Percentiles rank a stretch among this genome's conserved stretches.
These are phyloP conservation scores for Starmerella geochares DNA, from an alignment of 805 yeast genomes.

Conservation along the genomic window DNA sequence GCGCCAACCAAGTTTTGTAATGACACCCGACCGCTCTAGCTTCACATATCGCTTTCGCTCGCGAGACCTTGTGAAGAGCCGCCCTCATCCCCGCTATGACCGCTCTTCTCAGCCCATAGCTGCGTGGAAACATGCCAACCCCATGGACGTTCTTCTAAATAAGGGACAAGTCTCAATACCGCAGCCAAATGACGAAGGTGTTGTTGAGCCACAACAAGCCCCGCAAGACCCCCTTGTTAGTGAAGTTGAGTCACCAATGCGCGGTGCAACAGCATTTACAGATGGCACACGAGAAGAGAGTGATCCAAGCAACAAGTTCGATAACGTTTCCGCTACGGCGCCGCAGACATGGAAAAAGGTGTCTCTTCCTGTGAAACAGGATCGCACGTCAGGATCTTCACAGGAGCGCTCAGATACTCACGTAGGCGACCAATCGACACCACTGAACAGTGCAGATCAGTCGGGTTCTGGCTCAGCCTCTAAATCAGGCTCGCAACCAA, in stretches of 20 bases:
- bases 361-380: constrained; percentile 17
- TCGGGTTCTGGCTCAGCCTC: background rate
- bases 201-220: background rate
- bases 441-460: background rate
- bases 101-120: constrained; percentile 19
- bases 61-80: constrained; percentile 17
- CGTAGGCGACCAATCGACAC: background rate
- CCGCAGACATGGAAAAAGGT: constrained; percentile 15
- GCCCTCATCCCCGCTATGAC: constrained; percentile 16
- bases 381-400: constrained; percentile 2
- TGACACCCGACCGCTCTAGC: constrained; percentile 23
- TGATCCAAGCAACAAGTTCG: no score
- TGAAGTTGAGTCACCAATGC: no score
- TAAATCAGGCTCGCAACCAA: background rate
- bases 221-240: no score
- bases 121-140: constrained; percentile 18
- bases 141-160: constrained; percentile 17
- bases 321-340: no score
- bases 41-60: constrained; percentile 14
- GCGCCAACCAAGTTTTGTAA: constrained; percentile 22
- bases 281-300: no score
- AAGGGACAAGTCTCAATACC: constrained; percentile 6
- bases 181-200: background rate
- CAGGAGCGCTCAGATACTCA: background rate
- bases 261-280: no score